Base-by-base conservation (phyloP, 306 rosid genomes). In the Lathyrus sativus region DNA sequence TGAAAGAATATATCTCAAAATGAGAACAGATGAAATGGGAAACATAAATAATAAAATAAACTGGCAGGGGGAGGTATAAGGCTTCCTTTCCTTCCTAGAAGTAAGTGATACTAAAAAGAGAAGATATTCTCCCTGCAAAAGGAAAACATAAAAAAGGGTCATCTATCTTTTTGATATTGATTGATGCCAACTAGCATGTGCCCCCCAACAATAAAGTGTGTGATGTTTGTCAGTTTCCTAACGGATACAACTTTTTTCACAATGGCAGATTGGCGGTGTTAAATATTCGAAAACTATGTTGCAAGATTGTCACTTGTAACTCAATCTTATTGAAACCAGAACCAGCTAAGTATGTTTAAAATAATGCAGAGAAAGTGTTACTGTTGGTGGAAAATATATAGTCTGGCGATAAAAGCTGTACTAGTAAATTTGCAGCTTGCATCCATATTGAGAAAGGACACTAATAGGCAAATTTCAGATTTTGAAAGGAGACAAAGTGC, bases 111-210 rank as follows among this genome's bases (percentile, higher is more conserved):
- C 39, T 41, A 5, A 8, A 78, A 56, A 55, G 62, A 51, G 24
- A 45, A 29, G 53, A 45, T 0, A 28, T 33, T 4, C 64, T 46
- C 33, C 64, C 83, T 79, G 79, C 57, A 78, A 66, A 65, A 60
- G 70, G 26, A 5, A 58, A 42, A 62, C 43, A 19, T 55, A 5
- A 60, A 73, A 73, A 78, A 68, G 71, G 31, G 22, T 79, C 28
- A 54, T 45, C 72, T 78, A 67, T 73, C 78, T 54, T 67, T 72
- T n/a, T 59, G 70, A 26, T 59, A 66, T 13, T 58, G 51, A 39
- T 73, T 71, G 59, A 39, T 73, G 71, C 75, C 75, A 78, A 67
- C 74, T 60, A 67, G 35, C 75, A 78, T 73, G 60, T 51, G 67
- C 67, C 57, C 54, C 0, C 75, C 75, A 54, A 73, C 75, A 53